These are phyloP conservation scores for Aurantiochytrium sp. DNA, from an alignment of 108 stramenopile genomes.

Conservation along the genomic window DNA sequence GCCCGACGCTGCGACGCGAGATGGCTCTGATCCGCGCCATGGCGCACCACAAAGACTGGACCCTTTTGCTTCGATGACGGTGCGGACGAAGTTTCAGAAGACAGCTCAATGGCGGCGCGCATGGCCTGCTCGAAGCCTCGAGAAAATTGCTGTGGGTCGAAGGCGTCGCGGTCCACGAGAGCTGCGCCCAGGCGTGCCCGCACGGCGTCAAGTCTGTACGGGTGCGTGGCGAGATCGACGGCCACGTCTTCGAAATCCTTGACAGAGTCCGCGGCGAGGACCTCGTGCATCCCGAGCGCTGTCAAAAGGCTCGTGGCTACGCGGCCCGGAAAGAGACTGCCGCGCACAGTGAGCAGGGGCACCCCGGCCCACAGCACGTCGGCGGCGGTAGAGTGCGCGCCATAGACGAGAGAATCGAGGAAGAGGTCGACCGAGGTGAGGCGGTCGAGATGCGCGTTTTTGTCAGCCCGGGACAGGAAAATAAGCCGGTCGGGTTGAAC, in stretches of 20 bases:
- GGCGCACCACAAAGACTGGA: too few relatives aligned
- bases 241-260: constrained; percentile 43
- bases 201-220: constrained; percentile 2
- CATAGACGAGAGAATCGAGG: constrained; percentile 50
- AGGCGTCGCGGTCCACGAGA: constrained; percentile 32
- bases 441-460: background rate
- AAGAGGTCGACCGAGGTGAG: constrained; percentile 43
- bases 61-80: too few relatives aligned
- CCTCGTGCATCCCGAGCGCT: constrained; percentile 35
- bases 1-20: too few relatives aligned
- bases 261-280: constrained; percentile 26
- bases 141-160: constrained; percentile 29
- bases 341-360: constrained; percentile 44
- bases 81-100: too few relatives aligned
- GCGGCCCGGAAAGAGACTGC: constrained; percentile 38
- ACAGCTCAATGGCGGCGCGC: too few relatives aligned
- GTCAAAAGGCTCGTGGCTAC: constrained; percentile 46
- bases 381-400: constrained; percentile 55
- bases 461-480: background rate
- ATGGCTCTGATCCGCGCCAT: too few relatives aligned
- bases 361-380: constrained; percentile 55
- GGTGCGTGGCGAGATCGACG: constrained; percentile 34
- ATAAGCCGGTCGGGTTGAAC: constrained; percentile 30
- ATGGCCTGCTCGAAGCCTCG: constrained; percentile 37
- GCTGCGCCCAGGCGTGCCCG: background rate